These are phyloP conservation scores for Microsporum ferrugineum DNA, from an alignment of 2,329 filamentous ascomycete species.

Conservation along the genomic window DNA sequence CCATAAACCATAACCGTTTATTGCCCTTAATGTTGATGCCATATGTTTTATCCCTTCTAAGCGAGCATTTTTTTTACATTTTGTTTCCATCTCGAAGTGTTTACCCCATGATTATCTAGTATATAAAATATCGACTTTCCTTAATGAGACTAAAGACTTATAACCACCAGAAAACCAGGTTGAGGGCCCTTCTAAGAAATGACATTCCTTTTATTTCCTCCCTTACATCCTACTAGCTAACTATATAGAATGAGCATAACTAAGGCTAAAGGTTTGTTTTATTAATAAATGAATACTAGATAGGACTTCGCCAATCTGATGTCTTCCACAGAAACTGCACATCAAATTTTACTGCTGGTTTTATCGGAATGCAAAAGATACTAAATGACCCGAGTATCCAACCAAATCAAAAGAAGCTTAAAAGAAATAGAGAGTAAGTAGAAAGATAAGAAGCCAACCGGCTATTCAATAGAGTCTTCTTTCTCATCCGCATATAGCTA, in stretches of 20 bases:
- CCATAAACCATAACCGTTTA: background rate
- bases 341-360: background rate
- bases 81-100: background rate
- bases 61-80: background rate
- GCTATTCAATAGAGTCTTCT: background rate
- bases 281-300: background rate
- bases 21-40: background rate
- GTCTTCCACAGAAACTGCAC: background rate
- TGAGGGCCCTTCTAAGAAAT: background rate
- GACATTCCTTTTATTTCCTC: background rate
- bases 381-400: background rate
- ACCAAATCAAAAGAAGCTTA: background rate
- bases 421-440: background rate
- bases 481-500: background rate
- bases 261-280: too few relatives aligned
- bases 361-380: background rate
- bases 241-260: too few relatives aligned
- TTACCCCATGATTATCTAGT: background rate
- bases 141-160: background rate
- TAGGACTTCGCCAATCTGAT: background rate
- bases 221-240: background rate
- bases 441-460: background rate
- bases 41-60: background rate
- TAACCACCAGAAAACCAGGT: background rate
- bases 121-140: constrained; percentile 3